Percentiles rank a stretch among this genome's conserved stretches.
These are phyloP conservation scores for Zalerion maritima DNA, from an alignment of 495 filamentous ascomycete species.

Conservation along the genomic window DNA sequence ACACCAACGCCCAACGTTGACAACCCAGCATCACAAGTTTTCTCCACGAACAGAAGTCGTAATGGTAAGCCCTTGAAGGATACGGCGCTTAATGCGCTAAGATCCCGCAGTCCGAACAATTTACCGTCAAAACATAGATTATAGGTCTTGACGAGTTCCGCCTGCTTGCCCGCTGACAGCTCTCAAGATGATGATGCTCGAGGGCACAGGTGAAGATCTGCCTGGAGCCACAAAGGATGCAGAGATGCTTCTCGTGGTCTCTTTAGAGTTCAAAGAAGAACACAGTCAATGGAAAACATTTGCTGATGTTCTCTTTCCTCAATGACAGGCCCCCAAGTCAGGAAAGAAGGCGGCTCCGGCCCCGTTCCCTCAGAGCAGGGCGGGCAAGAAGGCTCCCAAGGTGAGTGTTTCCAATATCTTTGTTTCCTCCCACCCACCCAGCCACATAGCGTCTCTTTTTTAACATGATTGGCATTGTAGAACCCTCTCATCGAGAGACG, in stretches of 20 bases:
- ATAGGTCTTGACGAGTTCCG: too few relatives aligned
- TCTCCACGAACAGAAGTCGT: constrained; percentile 16
- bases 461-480: constrained; percentile 30
- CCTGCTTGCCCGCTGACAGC: too few relatives aligned
- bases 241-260: constrained; percentile 52
- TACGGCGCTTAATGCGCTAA: too few relatives aligned
- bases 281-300: constrained; percentile 61
- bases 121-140: too few relatives aligned
- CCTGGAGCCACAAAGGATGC: constrained; percentile 57
- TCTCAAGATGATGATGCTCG: too few relatives aligned
- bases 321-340: constrained; percentile 98
- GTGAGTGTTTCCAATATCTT: constrained; percentile 37
- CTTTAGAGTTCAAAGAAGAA: constrained; percentile 90
- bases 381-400: constrained; percentile 95
- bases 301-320: constrained; percentile 98
- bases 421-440: neutral
- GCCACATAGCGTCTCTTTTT: constrained; percentile 9
- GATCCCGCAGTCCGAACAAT: too few relatives aligned
- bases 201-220: constrained; percentile 57
- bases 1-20: too few relatives aligned
- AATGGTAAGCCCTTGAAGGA: constrained; percentile 30
- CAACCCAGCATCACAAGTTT: constrained; percentile 8
- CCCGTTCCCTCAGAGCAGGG: constrained; percentile 89
- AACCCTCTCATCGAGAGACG: constrained; percentile 99
- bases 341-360: constrained; percentile 92